Evolutionary conservation across 225 moss, liverwort and hornwort genomes (phyloP).

Genomic region (Straminergon stramineum): DNA sequence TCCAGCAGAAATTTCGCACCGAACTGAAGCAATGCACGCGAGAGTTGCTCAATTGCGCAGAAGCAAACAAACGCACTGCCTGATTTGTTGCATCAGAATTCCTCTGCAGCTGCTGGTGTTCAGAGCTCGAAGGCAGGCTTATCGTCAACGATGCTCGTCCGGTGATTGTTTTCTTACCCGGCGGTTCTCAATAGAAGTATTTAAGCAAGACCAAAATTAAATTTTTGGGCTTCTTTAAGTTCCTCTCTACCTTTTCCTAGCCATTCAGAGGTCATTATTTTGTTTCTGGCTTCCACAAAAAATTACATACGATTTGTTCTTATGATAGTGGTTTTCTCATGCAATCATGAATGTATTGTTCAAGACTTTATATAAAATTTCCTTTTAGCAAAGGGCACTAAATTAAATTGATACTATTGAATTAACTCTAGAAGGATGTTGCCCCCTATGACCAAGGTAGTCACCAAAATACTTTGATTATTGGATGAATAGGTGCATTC

Average conservation of each 20-base stretch:
- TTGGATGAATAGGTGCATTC: background rate
- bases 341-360: background rate
- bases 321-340: background rate
- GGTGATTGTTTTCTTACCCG: background rate
- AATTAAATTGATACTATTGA: background rate
- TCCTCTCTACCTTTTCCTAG: too few species aligned
- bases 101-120: background rate
- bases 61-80: background rate
- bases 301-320: background rate
- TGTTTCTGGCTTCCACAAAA: background rate
- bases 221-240: background rate
- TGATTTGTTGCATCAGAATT: background rate
- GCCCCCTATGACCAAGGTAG: background rate
- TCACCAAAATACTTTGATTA: background rate
- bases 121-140: background rate
- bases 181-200: background rate
- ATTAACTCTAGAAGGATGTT: fast-evolving
- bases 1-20: too few species aligned
- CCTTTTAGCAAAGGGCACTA: background rate
- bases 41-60: background rate
- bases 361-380: background rate
- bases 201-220: background rate
- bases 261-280: background rate
- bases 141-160: background rate
- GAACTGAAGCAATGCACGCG: background rate